Base-by-base conservation (phyloP, 345 rosid species). In the Gossypium ekmanianum region DNA sequence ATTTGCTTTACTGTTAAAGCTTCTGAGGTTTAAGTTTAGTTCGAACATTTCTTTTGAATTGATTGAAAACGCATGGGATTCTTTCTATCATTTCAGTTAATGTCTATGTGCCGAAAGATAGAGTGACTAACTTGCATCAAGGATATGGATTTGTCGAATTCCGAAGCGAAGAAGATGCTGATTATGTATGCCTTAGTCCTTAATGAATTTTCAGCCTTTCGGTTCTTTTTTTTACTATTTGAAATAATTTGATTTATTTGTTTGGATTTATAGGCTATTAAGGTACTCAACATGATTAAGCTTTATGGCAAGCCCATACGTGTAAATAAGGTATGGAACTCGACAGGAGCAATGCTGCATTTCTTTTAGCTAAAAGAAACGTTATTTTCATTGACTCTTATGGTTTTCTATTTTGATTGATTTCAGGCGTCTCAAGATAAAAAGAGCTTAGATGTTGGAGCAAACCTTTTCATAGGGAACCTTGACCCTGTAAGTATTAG, bases 391-490 rank as follows among this genome's bases (percentile, higher is more conserved):
- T 74, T 48, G 72, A 18, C 43, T 65, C 18, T 14, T 68, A 51
- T 58, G 65, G 71, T 58, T 55, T 58, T 63, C 45, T 51, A 24
- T 17, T 56, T 68, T 24, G 34, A 44, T n/a, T 78, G 74, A 71
- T 65, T 79, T 70, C 79, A 95, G 99, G 97, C 98, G 9, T 87
- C 99, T 22, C 99, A 95, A 89, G 99, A 95, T 84, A 95, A 95
- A 82, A 95, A 95, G 87, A 95, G 97, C 76, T 82, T 93, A 86
- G 99, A 95, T 73, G 98, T 95, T 44, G 98, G 99, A 65, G 99
- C 99, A 45, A 95, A 95, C 79, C 97, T 95, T 72, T 95, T 95
- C 78, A 95, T 93, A 44, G 98, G 98, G 64, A 95, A 95, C 83
- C 96, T 95, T 77, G 99, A 95, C 72, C 93, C 99, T 12, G 98